Percentiles rank a stretch among this genome's conserved stretches.
These are phyloP conservation scores for Akanthomyces muscarius DNA, from an alignment of 2,329 filamentous ascomycete genomes.

Conservation along the genomic window DNA sequence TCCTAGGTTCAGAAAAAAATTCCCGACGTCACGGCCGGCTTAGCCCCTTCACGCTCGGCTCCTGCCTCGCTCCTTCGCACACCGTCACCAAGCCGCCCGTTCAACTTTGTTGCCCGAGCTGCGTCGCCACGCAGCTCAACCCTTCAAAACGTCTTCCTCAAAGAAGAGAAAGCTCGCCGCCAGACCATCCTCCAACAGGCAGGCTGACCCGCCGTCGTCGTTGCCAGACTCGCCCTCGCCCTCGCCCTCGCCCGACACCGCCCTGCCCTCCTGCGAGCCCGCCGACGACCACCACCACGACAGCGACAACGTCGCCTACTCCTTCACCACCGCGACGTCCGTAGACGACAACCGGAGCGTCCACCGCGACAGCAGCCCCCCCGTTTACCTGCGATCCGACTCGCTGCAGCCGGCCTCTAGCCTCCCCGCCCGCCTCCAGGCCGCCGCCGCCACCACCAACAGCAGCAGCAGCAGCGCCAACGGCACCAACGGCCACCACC, in stretches of 20 bases:
- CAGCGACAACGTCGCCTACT: constrained; percentile 46
- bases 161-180: constrained; percentile 67
- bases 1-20: not conserved
- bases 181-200: constrained; percentile 42
- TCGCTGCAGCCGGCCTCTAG: constrained; percentile 44
- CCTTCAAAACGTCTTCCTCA: constrained; percentile 66
- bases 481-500: constrained; percentile 19
- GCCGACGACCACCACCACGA: constrained; percentile 35
- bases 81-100: constrained; percentile 4
- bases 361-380: constrained; percentile 32
- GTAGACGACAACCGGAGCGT: constrained; percentile 15
- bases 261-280: constrained; percentile 51
- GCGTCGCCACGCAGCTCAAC: constrained; percentile 55
- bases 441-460: constrained; percentile 23
- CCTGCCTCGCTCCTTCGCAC: constrained; percentile 20
- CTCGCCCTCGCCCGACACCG: constrained; percentile 37
- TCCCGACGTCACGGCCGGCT: not conserved
- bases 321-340: constrained; percentile 41
- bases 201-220: constrained; percentile 28
- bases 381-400: constrained; percentile 39
- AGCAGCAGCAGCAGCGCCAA: constrained; percentile 5
- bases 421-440: constrained; percentile 50
- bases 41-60: not conserved
- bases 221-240: not conserved
- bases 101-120: constrained; percentile 44